phyloP scores from a whole-genome alignment of 2,329 filamentous ascomycete species.

The Diaporthe longicolla region DNA sequence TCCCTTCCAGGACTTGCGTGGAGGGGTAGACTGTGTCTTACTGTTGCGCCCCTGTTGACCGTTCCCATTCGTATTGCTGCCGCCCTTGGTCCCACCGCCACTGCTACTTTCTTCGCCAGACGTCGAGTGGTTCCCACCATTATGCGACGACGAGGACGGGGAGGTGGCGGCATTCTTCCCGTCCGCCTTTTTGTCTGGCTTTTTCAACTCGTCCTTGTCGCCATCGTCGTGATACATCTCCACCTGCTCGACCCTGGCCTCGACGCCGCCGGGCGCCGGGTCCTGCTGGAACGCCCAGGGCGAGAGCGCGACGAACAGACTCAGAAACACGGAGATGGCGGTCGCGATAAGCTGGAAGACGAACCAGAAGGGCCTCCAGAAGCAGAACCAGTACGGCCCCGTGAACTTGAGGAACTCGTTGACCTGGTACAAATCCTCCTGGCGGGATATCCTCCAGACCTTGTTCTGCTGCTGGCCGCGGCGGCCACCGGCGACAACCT shows the following conservation, averaged over 20 bases:
- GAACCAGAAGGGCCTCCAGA: conserved; percentile 59
- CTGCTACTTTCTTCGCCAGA: not conserved
- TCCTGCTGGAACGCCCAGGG: conserved; percentile 39
- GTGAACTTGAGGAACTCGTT: conserved; percentile 83
- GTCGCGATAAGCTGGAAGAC: conserved; percentile 76
- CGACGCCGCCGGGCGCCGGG: conserved; percentile 31
- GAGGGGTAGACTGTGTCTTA: conserved; percentile 23
- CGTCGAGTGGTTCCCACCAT: too few species aligned
- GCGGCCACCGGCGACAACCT: too few species aligned
- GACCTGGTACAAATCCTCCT: conserved; percentile 87
- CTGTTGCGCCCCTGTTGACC: conserved; percentile 33
- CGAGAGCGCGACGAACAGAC: conserved; percentile 37
- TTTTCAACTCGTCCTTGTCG: too few species aligned
- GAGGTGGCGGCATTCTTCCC: too few species aligned
- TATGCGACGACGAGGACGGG: not conserved
- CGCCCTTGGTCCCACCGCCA: not conserved
- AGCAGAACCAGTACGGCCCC: conserved; percentile 61
- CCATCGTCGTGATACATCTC: conserved; percentile 17
- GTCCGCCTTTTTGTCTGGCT: too few species aligned
- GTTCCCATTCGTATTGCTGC: conserved; percentile 14
- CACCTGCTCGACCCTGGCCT: conserved; percentile 32
- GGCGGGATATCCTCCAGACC: conserved; percentile 64
- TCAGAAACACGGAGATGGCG: conserved; percentile 69
- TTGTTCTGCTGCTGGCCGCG: conserved; percentile 42
- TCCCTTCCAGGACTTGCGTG: conserved; percentile 31